A percentile compares a stretch with the other conserved stretches of the same genome.
These are phyloP conservation scores for Cutaneotrichosporon mucoides DNA, from an alignment of 1,284 basidiomycete species.

Conservation along the genomic window DNA sequence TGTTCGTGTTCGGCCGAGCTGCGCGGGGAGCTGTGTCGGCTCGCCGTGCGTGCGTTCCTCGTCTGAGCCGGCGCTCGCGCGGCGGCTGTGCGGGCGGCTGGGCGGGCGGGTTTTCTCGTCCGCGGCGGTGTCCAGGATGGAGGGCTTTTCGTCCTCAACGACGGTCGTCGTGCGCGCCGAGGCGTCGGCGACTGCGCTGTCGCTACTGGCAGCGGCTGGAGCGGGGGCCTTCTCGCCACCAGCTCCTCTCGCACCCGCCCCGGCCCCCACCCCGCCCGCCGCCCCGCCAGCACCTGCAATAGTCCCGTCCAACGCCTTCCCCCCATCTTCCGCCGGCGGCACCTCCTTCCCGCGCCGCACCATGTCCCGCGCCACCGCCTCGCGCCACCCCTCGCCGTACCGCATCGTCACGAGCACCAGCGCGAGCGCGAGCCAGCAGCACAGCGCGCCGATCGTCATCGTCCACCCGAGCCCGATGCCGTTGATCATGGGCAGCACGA, in stretches of 20 bases:
- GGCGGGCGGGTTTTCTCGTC: too few species aligned
- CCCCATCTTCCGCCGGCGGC: background rate
- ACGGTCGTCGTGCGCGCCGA: constrained; percentile 3
- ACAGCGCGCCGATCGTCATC: constrained; percentile 52
- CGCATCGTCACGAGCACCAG: constrained; percentile 21
- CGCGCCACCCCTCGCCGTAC: constrained; percentile 38
- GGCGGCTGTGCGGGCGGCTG: background rate
- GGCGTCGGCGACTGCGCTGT: too few species aligned
- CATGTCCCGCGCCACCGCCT: constrained; percentile 24
- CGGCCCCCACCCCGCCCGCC: too few species aligned
- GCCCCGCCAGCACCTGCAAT: background rate
- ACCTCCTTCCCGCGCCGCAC: constrained; percentile 12
- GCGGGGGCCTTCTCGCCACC: too few species aligned
- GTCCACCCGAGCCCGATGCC: constrained; percentile 57
- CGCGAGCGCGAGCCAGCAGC: constrained; percentile 34
- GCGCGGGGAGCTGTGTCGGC: constrained; percentile 11
- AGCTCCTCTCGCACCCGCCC: too few species aligned
- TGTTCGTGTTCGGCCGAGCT: background rate
- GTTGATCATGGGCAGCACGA: constrained; percentile 56
- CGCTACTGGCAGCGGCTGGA: too few species aligned
- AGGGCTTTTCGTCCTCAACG: background rate
- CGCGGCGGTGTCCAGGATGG: too few species aligned
- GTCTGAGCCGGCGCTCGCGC: constrained; percentile 7
- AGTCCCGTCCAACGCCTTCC: constrained; percentile 6
- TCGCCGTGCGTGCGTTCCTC: constrained; percentile 21